phyloP scores from a whole-genome alignment of 768 basidiomycete species.

The Pleurotus salmoneostramineus region DNA sequence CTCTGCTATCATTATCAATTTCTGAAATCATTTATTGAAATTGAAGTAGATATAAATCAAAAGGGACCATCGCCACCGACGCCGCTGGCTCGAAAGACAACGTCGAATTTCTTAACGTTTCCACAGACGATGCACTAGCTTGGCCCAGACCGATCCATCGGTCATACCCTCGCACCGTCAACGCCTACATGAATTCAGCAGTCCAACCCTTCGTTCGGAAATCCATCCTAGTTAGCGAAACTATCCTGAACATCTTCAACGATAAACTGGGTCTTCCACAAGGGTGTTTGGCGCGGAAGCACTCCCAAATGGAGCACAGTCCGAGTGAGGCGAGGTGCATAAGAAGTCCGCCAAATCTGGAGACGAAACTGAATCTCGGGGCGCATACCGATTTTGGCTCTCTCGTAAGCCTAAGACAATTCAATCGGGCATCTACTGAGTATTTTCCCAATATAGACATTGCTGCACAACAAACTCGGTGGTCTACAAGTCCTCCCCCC shows the following conservation, averaged over 20 bases:
- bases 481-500: conserved; percentile 41
- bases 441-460: conserved; percentile 19
- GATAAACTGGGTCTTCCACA: conserved; percentile 47
- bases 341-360: conserved; percentile 37
- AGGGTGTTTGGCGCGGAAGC: conserved; percentile 40
- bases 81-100: conserved; percentile 54
- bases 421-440: not conserved
- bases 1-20: not conserved
- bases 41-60: conserved; percentile 49
- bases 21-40: no score
- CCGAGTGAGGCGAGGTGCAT: conserved; percentile 57
- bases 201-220: conserved; percentile 54
- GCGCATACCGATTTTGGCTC: conserved; percentile 38
- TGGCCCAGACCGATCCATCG: conserved; percentile 53
- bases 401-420: not conserved
- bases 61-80: conserved; percentile 60
- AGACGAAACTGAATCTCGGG: conserved; percentile 32
- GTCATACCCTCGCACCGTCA: conserved; percentile 51
- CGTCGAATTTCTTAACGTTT: conserved; percentile 61
- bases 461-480: conserved; percentile 39
- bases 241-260: conserved; percentile 53
- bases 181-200: conserved; percentile 43
- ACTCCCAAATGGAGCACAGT: conserved; percentile 40
- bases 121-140: conserved; percentile 65
- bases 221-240: conserved; percentile 52